Conservation (phyloP, 2,329 filamentous ascomycete genomes). For the Lachnellula arida region DNA sequence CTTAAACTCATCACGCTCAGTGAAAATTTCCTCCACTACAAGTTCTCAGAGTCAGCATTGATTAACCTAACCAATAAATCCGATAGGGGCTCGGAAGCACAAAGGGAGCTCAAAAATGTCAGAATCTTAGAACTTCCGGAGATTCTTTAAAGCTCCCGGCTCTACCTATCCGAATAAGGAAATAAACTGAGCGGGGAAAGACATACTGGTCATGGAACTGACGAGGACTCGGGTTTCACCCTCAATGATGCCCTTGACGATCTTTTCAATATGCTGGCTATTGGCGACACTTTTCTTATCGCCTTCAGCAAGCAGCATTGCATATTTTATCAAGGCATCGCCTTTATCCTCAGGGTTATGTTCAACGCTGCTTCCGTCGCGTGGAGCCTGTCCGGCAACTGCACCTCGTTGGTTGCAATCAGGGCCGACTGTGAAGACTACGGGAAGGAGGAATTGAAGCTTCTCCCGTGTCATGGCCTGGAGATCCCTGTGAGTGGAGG, state of each 20-base stretch:
- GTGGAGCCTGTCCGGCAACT: conserved; percentile 23
- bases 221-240: conserved; percentile 82
- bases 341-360: conserved; percentile 44
- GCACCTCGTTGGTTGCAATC: conserved; percentile 57
- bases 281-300: conserved; percentile 37
- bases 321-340: conserved; percentile 73
- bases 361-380: conserved; percentile 15
- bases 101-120: no score
- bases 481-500: conserved; percentile 43
- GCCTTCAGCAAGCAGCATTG: conserved; percentile 68
- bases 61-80: no score
- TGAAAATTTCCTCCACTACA: conserved; percentile 45
- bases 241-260: conserved; percentile 86
- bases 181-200: no score
- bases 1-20: conserved; percentile 72
- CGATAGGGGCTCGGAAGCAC: no score
- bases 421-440: conserved; percentile 82
- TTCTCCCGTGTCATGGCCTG: conserved; percentile 91
- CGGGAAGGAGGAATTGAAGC: conserved; percentile 74
- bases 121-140: no score
- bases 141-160: no score
- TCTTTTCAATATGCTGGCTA: conserved; percentile 67
- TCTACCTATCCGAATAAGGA: no score
- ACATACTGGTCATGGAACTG: conserved; percentile 63
- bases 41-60: no score